A percentile compares a stretch with the other conserved stretches of the same genome.
phyloP scores from a whole-genome alignment of 225 moss, liverwort and hornwort species.

The Neckera pumila region DNA sequence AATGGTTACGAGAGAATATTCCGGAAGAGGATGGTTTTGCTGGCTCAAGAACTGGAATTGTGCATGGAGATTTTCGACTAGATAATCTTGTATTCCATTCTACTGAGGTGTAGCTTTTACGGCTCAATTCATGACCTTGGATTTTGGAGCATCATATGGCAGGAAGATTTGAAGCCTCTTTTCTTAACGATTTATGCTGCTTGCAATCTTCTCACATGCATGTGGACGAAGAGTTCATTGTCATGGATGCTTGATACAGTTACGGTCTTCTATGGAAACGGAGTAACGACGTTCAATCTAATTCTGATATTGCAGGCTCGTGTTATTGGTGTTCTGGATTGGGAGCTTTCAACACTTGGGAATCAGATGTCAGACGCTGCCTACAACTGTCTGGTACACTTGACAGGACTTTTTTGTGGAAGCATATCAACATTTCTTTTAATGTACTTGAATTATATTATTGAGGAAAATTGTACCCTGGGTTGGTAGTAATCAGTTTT shows the following conservation, averaged over 20 bases:
- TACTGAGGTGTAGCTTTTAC: slow-evolving; percentile 42
- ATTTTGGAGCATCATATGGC: background rate
- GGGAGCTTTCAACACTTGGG: slow-evolving; percentile 96
- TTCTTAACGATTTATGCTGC: background rate
- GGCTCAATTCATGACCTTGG: background rate
- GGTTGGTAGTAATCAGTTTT: background rate
- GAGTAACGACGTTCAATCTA: background rate
- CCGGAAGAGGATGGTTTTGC: slow-evolving; percentile 67
- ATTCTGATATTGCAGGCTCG: slow-evolving; percentile 40
- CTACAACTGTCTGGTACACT: slow-evolving; percentile 75
- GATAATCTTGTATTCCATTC: slow-evolving; percentile 93
- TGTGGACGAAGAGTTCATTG: background rate
- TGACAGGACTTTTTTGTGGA: background rate
- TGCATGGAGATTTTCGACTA: slow-evolving; percentile 90
- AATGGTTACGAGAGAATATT: slow-evolving; percentile 74
- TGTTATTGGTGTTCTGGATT: slow-evolving; percentile 87
- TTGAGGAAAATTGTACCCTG: background rate
- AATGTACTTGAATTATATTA: background rate
- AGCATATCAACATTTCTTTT: background rate
- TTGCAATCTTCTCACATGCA: background rate
- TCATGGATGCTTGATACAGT: background rate
- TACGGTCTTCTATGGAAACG: background rate
- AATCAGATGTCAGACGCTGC: slow-evolving; percentile 97
- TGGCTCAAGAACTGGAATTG: slow-evolving; percentile 59
- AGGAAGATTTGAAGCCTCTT: background rate